Evolutionary conservation across 2,329 filamentous ascomycete genomes (phyloP), one percentile per base, ranked within the genome.

Genomic region (Aspergillus chevalieri): DNA sequence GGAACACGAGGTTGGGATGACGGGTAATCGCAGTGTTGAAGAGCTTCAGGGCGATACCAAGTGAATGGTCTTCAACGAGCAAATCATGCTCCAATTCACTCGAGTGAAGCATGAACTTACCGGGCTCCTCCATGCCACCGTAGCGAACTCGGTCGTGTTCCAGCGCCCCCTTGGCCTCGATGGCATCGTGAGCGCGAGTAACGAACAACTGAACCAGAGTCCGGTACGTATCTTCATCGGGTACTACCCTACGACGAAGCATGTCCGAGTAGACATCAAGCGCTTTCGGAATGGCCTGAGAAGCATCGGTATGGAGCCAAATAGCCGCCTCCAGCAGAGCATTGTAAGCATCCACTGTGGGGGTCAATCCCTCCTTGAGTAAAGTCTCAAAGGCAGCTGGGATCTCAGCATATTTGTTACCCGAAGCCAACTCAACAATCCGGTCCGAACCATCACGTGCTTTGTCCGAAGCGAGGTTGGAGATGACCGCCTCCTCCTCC

Each of bases 181-280:
- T 79, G 6, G 92, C 85, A 64, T 95, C 87, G 43, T 94, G 77
- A 36, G 89, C 90, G 56, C 90, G 84, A 12, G 83, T 81, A 15
- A 91, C 86, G 47, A 98, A 78, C 36, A 96, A 76, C 50, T 86
- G 83, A 48, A 98, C 87, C 15, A 98, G 77, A 30, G 90, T 90
- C 64, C 89, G 84, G 71, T 95, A 97, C 0, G 92, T 97, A 50
- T 87, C 82, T 47, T 84, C 83, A 66, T 96, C 86, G 6, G 92
- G 91, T 17, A 80, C 74, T 21, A 97, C 85, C 59, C 85, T 86
- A 56, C 91, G 86, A 57, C 86, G 84, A 59, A 95, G 83, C 93
- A 98, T 97, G 66, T 97, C 91, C 14, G 90, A 86, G 69, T 97
- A 98, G 47, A 98, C 87, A 73, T 95, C 91, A 47, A 97, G 79